Evolutionary conservation across 2,329 filamentous ascomycete species (phyloP), one percentile per base, ranked within the genome.

Genomic region (Hymenoscyphus fructigenus): DNA sequence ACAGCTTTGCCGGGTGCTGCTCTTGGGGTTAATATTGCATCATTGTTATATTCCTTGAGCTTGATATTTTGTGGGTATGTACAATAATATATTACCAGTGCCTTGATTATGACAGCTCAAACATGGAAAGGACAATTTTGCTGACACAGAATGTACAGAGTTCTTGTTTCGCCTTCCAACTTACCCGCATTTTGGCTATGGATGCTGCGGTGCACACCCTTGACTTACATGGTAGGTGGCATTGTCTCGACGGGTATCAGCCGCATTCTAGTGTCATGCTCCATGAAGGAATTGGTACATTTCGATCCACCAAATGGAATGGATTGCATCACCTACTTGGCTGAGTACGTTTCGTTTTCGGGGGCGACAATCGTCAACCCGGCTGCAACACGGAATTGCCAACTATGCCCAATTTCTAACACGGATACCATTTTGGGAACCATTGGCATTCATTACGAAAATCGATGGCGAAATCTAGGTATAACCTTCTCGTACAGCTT

Each of bases 141-240:
- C 14, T 58, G 15, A 58, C 17, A 28, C 34, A 6, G 29, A 7
- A 7, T 32, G 29, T 15, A 14, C 29, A 58, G 56, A 10, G 57
- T 59, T 23, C 84, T 94, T 69, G 87, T 87, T 32, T 79, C 80
- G 12, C 88, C 88, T 0, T 76, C 79, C 5, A 75, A 77, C 1
- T 82, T 93, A 41, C 90, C 90, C 0, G 79, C 84, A 3, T 93
- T 93, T 82, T 93, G 90, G 90, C 87, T 89, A 71, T 91, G 91
- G 81, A 90, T 92, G 88, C 93, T 93, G 77, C 86, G 90, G 55
- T 79, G 92, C 61, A 92, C 88, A 9, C 92, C 92, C 0, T 90
- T 96, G 6, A 92, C 90, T 0, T 96, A 96, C 75, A 79, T 93
- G 20, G 85, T 94, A 28, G 84, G 84, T 4, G 91, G 88, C 26